Base-by-base conservation (phyloP, 2,329 filamentous ascomycete genomes). In the Neobulgaria alba region DNA sequence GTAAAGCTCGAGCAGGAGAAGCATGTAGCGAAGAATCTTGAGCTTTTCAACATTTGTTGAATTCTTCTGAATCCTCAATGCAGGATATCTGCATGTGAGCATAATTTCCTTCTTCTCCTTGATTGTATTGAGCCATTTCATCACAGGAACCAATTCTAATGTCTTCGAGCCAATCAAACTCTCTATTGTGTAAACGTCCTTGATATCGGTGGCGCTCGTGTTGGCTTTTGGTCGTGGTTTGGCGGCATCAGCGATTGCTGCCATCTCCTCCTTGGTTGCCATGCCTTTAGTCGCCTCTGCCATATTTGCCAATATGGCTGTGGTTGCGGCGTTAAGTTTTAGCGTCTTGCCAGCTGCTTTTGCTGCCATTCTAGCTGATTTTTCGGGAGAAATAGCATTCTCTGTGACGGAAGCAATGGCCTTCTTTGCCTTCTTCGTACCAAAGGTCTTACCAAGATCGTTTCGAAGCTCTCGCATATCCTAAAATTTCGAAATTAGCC, bases 361-460 rank as follows among this genome's bases (percentile, higher is more conserved):
- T 46, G 40, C 58, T 26, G 7, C 7, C 7, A 26, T 26, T 63
- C 55, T 60, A 59, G 31, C 67, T 62, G 31, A 63, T 31, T 47
- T 51, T 26, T 46, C 45, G 19, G 58, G 57, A 7, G 52, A 50
- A 26, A 90, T 86, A 14, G 82, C 82, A 56, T 89, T 88, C 53
- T 84, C 72, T 2, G 78, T 77, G 48, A 75, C 70, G 41, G 79
- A 74, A 19, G 72, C 69, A 51, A 92, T 77, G 1, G 77, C 82
- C 65, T 89, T 90, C 69, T 80, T 83, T 16, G 85, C 82, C 64
- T 89, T 90, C 67, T 85, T 88, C 18, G 85, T 90, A 60, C 86
- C 86, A 56, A 93, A 93, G 21, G 82, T 78, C 53, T 84, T 73
- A 30, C 83, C 84, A 10, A 93, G 76, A 2, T 80, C 75, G 52